phyloP scores from a whole-genome alignment of 352 stramenopile genomes.

The Phytophthora ohioensis region DNA sequence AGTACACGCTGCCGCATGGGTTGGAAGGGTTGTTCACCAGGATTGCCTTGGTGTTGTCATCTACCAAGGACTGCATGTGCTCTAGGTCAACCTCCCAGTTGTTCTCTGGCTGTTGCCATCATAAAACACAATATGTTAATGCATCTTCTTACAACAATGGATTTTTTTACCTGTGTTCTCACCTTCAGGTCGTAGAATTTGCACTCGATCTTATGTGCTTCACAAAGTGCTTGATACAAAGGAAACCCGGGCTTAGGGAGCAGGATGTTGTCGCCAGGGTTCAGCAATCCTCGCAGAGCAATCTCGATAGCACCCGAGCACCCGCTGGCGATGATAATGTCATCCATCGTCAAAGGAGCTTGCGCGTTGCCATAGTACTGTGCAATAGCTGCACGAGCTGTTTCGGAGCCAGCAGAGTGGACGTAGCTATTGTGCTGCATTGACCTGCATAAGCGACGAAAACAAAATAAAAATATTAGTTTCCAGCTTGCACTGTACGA shows the following conservation, averaged over 20 bases:
- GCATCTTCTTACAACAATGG: not conserved
- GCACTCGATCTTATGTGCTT: slow-evolving; percentile 92
- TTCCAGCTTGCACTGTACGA: not conserved
- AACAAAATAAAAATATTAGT: slow-evolving; percentile 6
- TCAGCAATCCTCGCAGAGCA: slow-evolving; percentile 89
- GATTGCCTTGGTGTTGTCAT: slow-evolving; percentile 91
- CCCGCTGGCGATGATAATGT: slow-evolving; percentile 95
- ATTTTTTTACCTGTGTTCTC: not conserved
- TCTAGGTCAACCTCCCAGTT: slow-evolving; percentile 95
- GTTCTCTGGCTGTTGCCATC: slow-evolving; percentile 61
- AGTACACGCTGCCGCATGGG: slow-evolving; percentile 95
- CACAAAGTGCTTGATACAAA: slow-evolving; percentile 95
- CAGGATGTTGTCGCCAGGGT: slow-evolving; percentile 93
- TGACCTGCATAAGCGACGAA: slow-evolving; percentile 40
- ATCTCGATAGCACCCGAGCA: slow-evolving; percentile 96
- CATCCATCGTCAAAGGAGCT: slow-evolving; percentile 82
- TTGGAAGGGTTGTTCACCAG: slow-evolving; percentile 97
- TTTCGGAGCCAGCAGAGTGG: slow-evolving; percentile 89
- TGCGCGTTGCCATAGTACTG: slow-evolving; percentile 69
- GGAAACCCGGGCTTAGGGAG: slow-evolving; percentile 95
- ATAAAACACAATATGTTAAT: not conserved
- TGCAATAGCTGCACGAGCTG: slow-evolving; percentile 91
- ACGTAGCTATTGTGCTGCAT: slow-evolving; percentile 94
- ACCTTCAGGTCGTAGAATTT: slow-evolving; percentile 91
- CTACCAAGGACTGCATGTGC: slow-evolving; percentile 90